Evolutionary conservation across 345 rosid genomes (phyloP).

Genomic region (Firmiana major): DNA sequence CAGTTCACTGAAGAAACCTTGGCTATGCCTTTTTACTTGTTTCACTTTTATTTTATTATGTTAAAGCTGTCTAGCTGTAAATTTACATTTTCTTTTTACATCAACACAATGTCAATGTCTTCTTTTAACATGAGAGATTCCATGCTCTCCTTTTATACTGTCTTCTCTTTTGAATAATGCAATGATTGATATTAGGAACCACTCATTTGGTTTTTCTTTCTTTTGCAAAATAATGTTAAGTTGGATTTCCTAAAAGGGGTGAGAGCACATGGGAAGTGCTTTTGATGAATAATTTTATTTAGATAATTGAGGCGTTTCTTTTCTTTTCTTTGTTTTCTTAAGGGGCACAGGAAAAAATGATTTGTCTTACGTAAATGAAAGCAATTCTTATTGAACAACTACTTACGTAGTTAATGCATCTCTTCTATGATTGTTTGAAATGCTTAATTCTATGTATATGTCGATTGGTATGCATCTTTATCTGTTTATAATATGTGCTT

Average conservation of each 20-base stretch:
- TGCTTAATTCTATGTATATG: neutral
- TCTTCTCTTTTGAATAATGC: slow-evolving; percentile 28
- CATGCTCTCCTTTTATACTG: slow-evolving; percentile 35
- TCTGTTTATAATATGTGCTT: slow-evolving; percentile 13
- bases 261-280: slow-evolving; percentile 56
- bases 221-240: slow-evolving; percentile 14
- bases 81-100: neutral
- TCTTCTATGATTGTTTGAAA: neutral
- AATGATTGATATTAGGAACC: slow-evolving; percentile 47
- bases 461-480: slow-evolving; percentile 6
- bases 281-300: slow-evolving; percentile 30
- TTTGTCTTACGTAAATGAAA: slow-evolving; percentile 18
- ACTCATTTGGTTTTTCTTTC: slow-evolving; percentile 16
- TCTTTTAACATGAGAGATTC: slow-evolving; percentile 29
- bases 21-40: slow-evolving; percentile 25
- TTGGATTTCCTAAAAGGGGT: slow-evolving; percentile 18
- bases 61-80: slow-evolving; percentile 31
- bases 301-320: slow-evolving; percentile 12
- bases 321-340: slow-evolving; percentile 6
- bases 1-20: slow-evolving; percentile 32
- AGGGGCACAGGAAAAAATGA: slow-evolving; percentile 13
- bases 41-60: slow-evolving; percentile 26
- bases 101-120: slow-evolving; percentile 23
- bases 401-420: slow-evolving; percentile 5
- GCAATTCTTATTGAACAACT: slow-evolving; percentile 16